These are phyloP conservation scores for Pseudoscleropodium purum DNA, from an alignment of 225 moss, liverwort and hornwort species.

Conservation along the genomic window DNA sequence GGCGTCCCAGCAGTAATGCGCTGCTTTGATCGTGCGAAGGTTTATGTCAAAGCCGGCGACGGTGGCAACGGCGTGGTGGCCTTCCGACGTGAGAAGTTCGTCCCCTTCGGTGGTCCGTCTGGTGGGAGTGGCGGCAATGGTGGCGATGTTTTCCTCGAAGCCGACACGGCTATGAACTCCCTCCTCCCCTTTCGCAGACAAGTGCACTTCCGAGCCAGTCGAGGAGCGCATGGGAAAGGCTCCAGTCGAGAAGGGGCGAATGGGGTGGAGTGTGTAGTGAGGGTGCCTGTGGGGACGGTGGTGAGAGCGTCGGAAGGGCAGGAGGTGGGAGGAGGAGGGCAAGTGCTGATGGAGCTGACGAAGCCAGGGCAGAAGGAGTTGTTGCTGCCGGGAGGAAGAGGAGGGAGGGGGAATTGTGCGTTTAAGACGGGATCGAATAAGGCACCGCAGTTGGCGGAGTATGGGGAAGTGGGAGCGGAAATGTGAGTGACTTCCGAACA, in stretches of 20 bases:
- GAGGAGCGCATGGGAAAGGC: conserved; percentile 88
- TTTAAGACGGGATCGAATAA: conserved; percentile 92
- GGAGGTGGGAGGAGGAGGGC: conserved; percentile 41
- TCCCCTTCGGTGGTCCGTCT: conserved; percentile 94
- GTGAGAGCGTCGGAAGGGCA: conserved; percentile 58
- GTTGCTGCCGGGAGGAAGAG: conserved; percentile 78
- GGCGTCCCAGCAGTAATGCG: conserved; percentile 96
- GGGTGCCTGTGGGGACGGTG: conserved; percentile 80
- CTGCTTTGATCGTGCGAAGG: conserved; percentile 88
- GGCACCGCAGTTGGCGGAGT: conserved; percentile 86
- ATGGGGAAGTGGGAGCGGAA: conserved; percentile 81
- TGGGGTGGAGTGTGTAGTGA: conserved; percentile 61
- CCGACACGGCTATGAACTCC: conserved; percentile 69
- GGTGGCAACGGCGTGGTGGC: conserved; percentile 97
- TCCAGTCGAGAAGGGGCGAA: conserved; percentile 74
- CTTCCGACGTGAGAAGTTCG: conserved; percentile 90
- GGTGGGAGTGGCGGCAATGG: conserved; percentile 88
- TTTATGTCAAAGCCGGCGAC: conserved; percentile 87
- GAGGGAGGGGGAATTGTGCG: conserved; percentile 83
- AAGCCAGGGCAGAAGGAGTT: conserved; percentile 66
- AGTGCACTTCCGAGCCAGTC: conserved; percentile 79
- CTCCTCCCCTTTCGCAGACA: conserved; percentile 74
- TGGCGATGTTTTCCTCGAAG: conserved; percentile 72
- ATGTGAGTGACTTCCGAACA: conserved; percentile 36
- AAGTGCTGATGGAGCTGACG: conserved; percentile 69